Conservation (phyloP, 257 asterid species). For the Ballota nigra region DNA sequence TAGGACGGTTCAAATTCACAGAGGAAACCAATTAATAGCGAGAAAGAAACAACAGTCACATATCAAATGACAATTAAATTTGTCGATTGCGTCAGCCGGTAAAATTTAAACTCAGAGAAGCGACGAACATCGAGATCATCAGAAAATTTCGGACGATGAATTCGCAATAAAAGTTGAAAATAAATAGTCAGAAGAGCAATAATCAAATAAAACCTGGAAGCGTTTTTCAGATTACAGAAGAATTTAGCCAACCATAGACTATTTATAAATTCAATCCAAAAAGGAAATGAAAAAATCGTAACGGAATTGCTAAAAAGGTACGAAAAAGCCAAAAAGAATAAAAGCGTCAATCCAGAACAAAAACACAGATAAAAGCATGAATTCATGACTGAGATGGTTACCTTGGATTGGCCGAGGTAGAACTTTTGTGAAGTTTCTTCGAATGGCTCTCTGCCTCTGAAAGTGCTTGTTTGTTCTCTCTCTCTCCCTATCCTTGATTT, state of each 20-base stretch:
- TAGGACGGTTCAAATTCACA: not conserved
- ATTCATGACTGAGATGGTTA: conserved; percentile 18
- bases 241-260: not conserved
- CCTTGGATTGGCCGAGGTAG: not conserved
- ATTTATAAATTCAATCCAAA: not conserved
- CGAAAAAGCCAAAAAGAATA: not conserved
- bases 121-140: not conserved
- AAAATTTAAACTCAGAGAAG: not conserved
- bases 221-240: not conserved
- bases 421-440: not conserved
- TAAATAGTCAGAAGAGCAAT: not conserved
- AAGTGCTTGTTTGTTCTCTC: not conserved
- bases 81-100: not conserved
- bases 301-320: not conserved
- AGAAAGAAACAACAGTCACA: not conserved
- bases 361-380: not conserved
- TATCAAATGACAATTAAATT: not conserved
- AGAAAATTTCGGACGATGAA: not conserved
- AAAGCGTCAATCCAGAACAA: not conserved
- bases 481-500: not conserved
- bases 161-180: not conserved
- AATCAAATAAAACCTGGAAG: not conserved
- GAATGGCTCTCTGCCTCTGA: not conserved
- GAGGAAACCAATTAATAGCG: not conserved
- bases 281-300: not conserved